Evolutionary conservation across 352 stramenopile genomes (phyloP).

Genomic region (Chrysophaeum taylorii): DNA sequence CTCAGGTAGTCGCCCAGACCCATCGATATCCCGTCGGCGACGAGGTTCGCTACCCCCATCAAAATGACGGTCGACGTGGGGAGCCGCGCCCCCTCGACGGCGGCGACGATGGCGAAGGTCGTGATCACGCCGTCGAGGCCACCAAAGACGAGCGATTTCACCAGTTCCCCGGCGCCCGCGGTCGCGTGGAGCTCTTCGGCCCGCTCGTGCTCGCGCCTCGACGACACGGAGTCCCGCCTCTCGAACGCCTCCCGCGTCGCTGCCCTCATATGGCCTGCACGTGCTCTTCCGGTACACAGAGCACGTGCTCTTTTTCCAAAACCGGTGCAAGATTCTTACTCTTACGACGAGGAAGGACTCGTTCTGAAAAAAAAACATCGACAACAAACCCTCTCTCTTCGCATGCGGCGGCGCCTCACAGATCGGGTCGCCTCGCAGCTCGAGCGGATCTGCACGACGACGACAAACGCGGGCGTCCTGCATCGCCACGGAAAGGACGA

Average conservation of each 20-base stretch:
- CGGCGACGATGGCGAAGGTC: constrained; percentile 76
- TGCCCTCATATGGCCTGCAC: no score
- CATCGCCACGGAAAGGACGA: constrained; percentile 76
- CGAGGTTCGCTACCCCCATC: constrained; percentile 66
- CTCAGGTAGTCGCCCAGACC: constrained; percentile 77
- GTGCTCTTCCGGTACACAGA: no score
- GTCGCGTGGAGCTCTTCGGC: no score
- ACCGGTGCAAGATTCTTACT: no score
- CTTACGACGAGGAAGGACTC: no score
- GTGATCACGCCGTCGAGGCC: constrained; percentile 80
- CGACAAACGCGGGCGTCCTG: constrained; percentile 40
- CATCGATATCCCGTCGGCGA: constrained; percentile 75
- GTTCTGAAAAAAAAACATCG: no score
- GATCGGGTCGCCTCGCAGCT: not conserved
- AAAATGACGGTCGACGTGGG: constrained; percentile 72
- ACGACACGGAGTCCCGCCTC: no score
- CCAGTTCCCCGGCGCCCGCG: not conserved
- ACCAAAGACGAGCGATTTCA: constrained; percentile 59
- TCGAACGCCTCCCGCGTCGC: no score
- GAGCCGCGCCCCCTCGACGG: constrained; percentile 62
- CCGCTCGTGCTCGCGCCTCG: no score
- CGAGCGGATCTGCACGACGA: not conserved
- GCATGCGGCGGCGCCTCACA: no score
- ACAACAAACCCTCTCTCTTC: no score
- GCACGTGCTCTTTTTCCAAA: no score